Base-by-base conservation (phyloP, 768 basidiomycete species). In the Gautieria morchelliformis region DNA sequence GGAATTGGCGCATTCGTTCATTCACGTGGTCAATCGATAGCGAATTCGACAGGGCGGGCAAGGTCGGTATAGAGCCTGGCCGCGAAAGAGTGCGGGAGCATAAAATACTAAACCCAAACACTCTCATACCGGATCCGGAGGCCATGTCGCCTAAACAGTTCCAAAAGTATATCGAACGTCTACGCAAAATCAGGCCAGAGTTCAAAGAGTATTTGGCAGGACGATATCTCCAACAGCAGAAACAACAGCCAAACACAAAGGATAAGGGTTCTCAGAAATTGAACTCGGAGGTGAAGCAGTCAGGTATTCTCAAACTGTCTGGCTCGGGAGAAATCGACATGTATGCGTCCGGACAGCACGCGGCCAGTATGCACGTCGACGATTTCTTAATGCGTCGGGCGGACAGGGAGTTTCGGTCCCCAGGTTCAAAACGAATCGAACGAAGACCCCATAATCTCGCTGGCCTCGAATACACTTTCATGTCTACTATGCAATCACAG, bases 401-500 rank as follows among this genome's bases (percentile, higher is more conserved):
- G 54, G 41, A 58, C 19, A 53, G 61, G 24, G 40, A 45, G 22
- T 65, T 66, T 58, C 63, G 63, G 24, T n/a, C 59, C 1, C 60
- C 66, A 5, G 54, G 60, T 12, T 69, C 73, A 22, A 70, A 61
- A 53, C 62, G 63, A 41, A 83, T 91, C 60, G 80, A 82, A 59
- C 83, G 78, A 44, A 74, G 79, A 56, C 87, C 87, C 0, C 89
- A 91, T 62, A 75, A 70, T 27, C 74, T 69, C 39, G 87, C 75
- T 40, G 89, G 79, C 3, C 74, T 90, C 42, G 70, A 72, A 46
- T 92, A 91, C 67, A 68, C 79, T 3, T 71, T 73, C 41, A 74
- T 78, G 37, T 74, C 84, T 6, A 53, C 60, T 6, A 69, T 90
- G 49, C 84, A 88, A 53, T 74, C 77, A 0, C 69, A 71, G 52